Evolutionary conservation across 768 basidiomycete genomes (phyloP), one percentile per base, ranked within the genome.

Genomic region (Boletus barrowsii): DNA sequence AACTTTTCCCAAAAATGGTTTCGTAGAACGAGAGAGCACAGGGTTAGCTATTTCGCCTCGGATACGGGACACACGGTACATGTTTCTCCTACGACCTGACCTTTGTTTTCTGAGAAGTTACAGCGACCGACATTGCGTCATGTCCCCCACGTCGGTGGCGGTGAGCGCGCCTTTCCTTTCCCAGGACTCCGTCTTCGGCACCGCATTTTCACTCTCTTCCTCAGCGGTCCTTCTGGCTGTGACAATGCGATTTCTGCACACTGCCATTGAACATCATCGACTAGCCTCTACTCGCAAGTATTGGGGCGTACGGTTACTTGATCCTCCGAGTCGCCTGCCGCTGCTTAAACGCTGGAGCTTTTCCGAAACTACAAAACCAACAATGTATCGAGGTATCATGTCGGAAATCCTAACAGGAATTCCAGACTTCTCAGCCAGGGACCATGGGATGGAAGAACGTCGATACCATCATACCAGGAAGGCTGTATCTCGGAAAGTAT

Each of bases 401-500:
- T 53, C 49, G 51, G 65, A 61, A 55, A 65, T 63, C 66, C 60
- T 50, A 60, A 51, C 65, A 63, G 64, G 59, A 58, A 63, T 72
- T 68, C 62, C 56, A 63, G 64, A 60, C 33, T 60, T 46, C 48
- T 62, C 61, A 58, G 40, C 35, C 51, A 56, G 53, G 54, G 17
- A 62, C 37, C 20, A 75, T 72, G 73, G 71, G 63, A 68, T 86
- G 84, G 83, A 85, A 76, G 69, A 85, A 86, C 74, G 77, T 88
- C 72, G 79, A 85, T 68, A 72, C 83, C 42, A 74, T 88, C 72
- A 82, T 88, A 66, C 78, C 81, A 47, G 77, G 77, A 69, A 79
- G 73, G 69, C 76, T 88, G 71, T 88, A 80, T 73, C 75, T 89
- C 68, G 87, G 87, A 76, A 88, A 87, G 87, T 88, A 58, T 70